Evolutionary conservation across 2,329 filamentous ascomycete genomes (phyloP), one percentile per base, ranked within the genome.

Genomic region (Ophiostoma sp.): DNA sequence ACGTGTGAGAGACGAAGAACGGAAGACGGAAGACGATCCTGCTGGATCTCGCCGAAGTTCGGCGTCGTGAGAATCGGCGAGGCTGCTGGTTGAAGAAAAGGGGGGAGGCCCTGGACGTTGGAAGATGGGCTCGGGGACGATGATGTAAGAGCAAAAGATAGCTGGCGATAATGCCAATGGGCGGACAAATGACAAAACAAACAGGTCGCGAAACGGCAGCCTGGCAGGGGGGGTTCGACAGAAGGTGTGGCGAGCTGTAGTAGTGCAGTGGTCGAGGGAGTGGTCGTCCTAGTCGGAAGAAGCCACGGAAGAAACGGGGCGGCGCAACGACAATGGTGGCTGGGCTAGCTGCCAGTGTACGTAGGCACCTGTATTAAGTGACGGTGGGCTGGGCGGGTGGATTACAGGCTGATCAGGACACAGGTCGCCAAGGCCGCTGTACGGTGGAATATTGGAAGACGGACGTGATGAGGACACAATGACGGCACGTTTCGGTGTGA

Each of bases 221-320:
- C 66, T 36, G 15, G 65, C 54, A 68, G 31, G 54, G 20, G 65
- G 35, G 23, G 44, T 48, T 48, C n/a, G 39, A 48, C 33, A 52
- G 4, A 8, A 52, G 57, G 39, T 48, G 54, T 39, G 20, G 52
- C 7, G 65, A 33, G 67, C 35, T 20, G 67, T 65, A 35, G 33
- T n/a, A 41, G 33, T 65, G 62, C 60, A n/a, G 20, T 39, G 20
- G 35, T 65, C 36, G 23, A 66, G 36, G 27, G 20, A 44, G 39
- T 41, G 36, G 39, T 41, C 65, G 48, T 68, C 35, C 57, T 33
- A 33, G 52, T 68, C 60, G 67, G 39, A 67, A 68, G 64, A 67
- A 48, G 48, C 67, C 48, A 60, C 70, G 67, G 70, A 71, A 71
- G 70, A 66, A 62, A 71, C 60, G 70, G 70, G 69, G 67, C 68